Percentiles rank a stretch among this genome's conserved stretches.
phyloP scores from a whole-genome alignment of 2,329 filamentous ascomycete genomes.

The Fusarium poae region DNA sequence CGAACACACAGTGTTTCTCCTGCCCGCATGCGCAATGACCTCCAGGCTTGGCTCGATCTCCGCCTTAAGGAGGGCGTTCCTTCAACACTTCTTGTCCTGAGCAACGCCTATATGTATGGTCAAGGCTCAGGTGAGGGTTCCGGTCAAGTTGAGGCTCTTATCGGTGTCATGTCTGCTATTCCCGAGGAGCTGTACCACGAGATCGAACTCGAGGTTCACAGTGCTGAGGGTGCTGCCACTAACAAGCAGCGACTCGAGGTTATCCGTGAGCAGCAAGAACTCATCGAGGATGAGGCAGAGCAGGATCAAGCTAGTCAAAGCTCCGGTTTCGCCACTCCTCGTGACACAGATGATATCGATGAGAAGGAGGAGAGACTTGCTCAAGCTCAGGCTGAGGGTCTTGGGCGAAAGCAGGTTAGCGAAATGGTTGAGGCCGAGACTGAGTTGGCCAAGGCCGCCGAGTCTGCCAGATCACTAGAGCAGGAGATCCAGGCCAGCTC shows the following conservation, averaged over 20 bases:
- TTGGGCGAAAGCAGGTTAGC: conserved; percentile 62
- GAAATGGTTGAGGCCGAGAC: conserved; percentile 69
- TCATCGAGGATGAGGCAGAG: conserved; percentile 96
- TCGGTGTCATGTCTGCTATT: conserved; percentile 91
- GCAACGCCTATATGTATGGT: conserved; percentile 97
- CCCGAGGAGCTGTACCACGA: conserved; percentile 99
- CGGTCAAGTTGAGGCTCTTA: conserved; percentile 91
- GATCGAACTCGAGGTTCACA: conserved; percentile 98
- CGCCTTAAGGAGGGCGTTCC: conserved; percentile 95
- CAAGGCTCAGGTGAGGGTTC: conserved; percentile 89
- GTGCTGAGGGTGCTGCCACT: conserved; percentile 93
- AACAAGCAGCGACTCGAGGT: conserved; percentile 99
- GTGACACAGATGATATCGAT: conserved; percentile 92
- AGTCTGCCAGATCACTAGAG: conserved; percentile 44
- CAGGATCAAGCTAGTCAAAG: conserved; percentile 86
- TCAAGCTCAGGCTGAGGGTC: conserved; percentile 62
- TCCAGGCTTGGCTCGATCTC: conserved; percentile 94
- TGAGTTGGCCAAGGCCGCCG: conserved; percentile 56
- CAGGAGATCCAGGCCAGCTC: conserved; percentile 46
- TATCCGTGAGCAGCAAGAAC: conserved; percentile 96
- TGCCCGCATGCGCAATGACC: conserved; percentile 85
- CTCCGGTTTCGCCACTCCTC: conserved; percentile 78
- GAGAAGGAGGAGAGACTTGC: conserved; percentile 84
- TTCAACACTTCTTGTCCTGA: conserved; percentile 92
- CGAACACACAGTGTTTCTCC: conserved; percentile 93